Evolutionary conservation across 140 eudicot species (phyloP).

Genomic region (Stevia rebaudiana): DNA sequence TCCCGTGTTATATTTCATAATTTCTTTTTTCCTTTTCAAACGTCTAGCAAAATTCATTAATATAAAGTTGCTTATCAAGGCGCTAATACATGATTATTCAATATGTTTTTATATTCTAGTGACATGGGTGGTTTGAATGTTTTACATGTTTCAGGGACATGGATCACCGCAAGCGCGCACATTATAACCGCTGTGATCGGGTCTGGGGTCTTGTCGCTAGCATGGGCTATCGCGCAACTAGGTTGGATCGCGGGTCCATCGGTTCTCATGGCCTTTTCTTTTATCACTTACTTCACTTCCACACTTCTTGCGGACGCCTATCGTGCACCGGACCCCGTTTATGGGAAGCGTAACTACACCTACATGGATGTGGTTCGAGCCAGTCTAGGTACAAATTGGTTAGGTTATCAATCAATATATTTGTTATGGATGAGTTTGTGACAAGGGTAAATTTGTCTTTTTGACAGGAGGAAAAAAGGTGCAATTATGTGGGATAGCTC

Average conservation of each 20-base stretch:
- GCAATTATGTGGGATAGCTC: slow-evolving; percentile 75
- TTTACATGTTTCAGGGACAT: slow-evolving; percentile 36
- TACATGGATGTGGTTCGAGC: slow-evolving; percentile 77
- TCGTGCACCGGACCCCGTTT: slow-evolving; percentile 58
- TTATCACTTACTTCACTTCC: slow-evolving; percentile 70
- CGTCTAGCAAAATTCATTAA: too few relatives aligned
- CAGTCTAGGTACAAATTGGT: slow-evolving; percentile 41
- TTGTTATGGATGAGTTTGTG: neutral
- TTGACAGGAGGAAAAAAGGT: slow-evolving; percentile 69
- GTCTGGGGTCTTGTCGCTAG: slow-evolving; percentile 69
- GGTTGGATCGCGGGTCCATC: too few relatives aligned
- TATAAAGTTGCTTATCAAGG: too few relatives aligned
- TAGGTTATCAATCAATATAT: neutral
- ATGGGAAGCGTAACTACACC: slow-evolving; percentile 70
- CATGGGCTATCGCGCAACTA: slow-evolving; percentile 28
- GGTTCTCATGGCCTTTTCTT: slow-evolving; percentile 32
- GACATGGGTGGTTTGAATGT: neutral
- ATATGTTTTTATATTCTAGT: too few relatives aligned
- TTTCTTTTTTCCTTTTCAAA: too few relatives aligned
- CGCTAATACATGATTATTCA: too few relatives aligned
- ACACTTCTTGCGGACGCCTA: slow-evolving; percentile 60
- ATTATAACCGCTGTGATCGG: slow-evolving; percentile 84
- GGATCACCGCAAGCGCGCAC: slow-evolving; percentile 74
- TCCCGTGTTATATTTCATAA: neutral
- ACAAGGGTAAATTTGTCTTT: neutral